These are phyloP conservation scores for Trichosporon sp. DNA, from an alignment of 1,284 basidiomycete species.

Conservation along the genomic window DNA sequence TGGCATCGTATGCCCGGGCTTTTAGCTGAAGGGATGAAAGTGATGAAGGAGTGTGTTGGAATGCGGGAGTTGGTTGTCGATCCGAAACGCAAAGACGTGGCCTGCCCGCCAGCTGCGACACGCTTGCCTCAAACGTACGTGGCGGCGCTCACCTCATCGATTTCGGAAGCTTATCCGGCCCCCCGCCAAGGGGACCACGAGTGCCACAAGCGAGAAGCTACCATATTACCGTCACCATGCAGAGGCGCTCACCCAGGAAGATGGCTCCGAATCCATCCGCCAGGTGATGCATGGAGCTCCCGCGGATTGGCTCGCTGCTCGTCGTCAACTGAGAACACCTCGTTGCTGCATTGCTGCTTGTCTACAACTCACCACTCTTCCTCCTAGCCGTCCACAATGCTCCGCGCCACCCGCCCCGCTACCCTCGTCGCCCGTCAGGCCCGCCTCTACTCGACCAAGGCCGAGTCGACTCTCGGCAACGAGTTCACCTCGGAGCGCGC, in stretches of 20 bases:
- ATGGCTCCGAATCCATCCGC: slow-evolving; percentile 20
- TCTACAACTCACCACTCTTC: slow-evolving; percentile 25
- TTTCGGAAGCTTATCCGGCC: slow-evolving; percentile 7
- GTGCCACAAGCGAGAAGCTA: not conserved
- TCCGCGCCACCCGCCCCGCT: slow-evolving; percentile 32
- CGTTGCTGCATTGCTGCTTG: slow-evolving; percentile 18
- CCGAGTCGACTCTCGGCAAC: slow-evolving; percentile 35
- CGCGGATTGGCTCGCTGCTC: slow-evolving; percentile 22
- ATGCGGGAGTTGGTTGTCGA: slow-evolving; percentile 15
- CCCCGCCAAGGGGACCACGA: slow-evolving; percentile 1
- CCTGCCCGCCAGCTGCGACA: slow-evolving; percentile 15
- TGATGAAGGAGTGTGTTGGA: slow-evolving; percentile 15
- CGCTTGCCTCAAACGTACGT: slow-evolving; percentile 19
- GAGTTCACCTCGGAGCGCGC: slow-evolving; percentile 46
- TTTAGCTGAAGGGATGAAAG: slow-evolving; percentile 21
- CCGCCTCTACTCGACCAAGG: slow-evolving; percentile 31
- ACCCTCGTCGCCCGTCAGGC: slow-evolving; percentile 33
- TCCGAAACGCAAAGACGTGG: slow-evolving; percentile 19
- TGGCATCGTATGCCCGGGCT: slow-evolving; percentile 39
- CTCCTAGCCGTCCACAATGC: slow-evolving; percentile 30
- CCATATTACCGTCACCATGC: slow-evolving; percentile 13
- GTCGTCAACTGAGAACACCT: slow-evolving; percentile 4
- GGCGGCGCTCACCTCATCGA: slow-evolving; percentile 17
- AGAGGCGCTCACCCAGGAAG: slow-evolving; percentile 13
- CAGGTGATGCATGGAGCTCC: slow-evolving; percentile 13